phyloP scores from a whole-genome alignment of 2,329 filamentous ascomycete genomes.

The Colletotrichum sp. region DNA sequence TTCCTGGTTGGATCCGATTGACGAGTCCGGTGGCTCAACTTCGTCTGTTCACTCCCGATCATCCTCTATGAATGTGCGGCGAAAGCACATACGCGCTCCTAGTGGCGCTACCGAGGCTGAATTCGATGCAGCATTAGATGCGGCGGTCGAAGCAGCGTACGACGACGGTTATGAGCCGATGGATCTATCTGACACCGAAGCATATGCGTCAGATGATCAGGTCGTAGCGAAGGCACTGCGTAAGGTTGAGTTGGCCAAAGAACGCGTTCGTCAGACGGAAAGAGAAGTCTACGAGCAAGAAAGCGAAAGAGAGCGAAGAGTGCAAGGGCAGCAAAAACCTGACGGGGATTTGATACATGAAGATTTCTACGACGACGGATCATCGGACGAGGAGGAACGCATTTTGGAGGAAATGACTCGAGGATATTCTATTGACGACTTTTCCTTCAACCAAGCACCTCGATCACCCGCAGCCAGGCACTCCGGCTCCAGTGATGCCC shows the following conservation, averaged over 20 bases:
- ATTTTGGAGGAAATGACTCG: constrained; percentile 88
- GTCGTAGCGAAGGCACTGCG: constrained; percentile 62
- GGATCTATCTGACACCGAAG: constrained; percentile 41
- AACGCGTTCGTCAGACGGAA: constrained; percentile 76
- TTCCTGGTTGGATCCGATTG: constrained; percentile 93
- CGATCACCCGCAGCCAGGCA: constrained; percentile 67
- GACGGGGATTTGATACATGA: constrained; percentile 48
- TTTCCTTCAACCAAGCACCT: constrained; percentile 36
- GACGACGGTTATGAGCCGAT: constrained; percentile 87
- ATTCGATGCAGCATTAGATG: constrained; percentile 92
- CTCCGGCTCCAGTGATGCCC: constrained; percentile 84
- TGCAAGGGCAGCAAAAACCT: constrained; percentile 33
- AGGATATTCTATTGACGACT: constrained; percentile 83
- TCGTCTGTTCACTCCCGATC: constrained; percentile 84
- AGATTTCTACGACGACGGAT: constrained; percentile 68
- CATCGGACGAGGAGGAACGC: constrained; percentile 75
- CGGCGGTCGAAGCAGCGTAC: constrained; percentile 94
- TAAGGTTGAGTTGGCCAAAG: constrained; percentile 77
- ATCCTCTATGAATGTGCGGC: constrained; percentile 71
- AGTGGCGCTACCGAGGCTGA: constrained; percentile 84
- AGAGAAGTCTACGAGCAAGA: constrained; percentile 64
- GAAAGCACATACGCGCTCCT: constrained; percentile 71
- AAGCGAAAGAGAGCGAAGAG: background rate
- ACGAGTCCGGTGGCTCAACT: constrained; percentile 83
- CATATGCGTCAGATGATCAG: background rate